Evolutionary conservation across 306 rosid species (phyloP).

Genomic region (Rosa chinensis): DNA sequence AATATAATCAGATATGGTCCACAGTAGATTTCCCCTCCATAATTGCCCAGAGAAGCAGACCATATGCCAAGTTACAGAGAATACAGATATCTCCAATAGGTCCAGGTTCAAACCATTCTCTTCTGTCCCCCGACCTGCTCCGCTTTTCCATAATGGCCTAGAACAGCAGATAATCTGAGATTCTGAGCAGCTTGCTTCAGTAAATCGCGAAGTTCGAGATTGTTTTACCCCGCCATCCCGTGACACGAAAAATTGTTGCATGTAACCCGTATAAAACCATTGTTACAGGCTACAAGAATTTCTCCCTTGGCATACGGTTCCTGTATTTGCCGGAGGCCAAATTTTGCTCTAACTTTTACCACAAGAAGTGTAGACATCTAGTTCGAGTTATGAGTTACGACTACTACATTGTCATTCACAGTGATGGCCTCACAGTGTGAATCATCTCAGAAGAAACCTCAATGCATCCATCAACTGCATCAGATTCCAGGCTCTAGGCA

Average conservation of each 20-base stretch:
- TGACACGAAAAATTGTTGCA: neutral
- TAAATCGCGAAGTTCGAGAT: neutral
- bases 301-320: neutral
- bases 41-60: neutral
- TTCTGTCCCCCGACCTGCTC: neutral
- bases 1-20: neutral
- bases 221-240: neutral
- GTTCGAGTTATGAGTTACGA: neutral
- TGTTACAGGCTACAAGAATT: neutral
- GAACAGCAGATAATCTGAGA: neutral
- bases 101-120: slow-evolving; percentile 7
- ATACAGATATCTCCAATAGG: neutral
- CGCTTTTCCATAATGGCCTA: neutral
- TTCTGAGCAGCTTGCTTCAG: neutral
- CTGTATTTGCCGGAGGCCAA: neutral
- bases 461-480: neutral
- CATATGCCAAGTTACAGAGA: neutral
- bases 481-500: neutral
- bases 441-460: neutral
- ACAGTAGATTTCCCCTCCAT: neutral
- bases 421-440: neutral
- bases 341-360: neutral
- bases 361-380: neutral
- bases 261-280: neutral
- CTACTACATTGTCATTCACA: neutral